A percentile compares a stretch with the other conserved stretches of the same genome.
Conservation (phyloP, 2,329 filamentous ascomycete genomes). For the Ophiostoma australiae region DNA sequence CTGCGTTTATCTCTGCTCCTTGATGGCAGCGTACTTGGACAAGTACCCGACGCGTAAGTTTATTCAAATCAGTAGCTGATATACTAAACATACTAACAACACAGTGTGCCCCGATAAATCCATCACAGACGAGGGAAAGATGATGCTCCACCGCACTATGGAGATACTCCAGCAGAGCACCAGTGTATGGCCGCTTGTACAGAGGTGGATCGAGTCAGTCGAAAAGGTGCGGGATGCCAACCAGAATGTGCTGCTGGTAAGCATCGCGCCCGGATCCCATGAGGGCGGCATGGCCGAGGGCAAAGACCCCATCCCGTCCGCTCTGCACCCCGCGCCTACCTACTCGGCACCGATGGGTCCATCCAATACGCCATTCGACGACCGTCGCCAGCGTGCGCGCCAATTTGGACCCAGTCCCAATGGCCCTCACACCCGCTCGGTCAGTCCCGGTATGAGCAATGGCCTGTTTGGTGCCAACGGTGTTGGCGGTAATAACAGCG, state of each 20-base stretch:
- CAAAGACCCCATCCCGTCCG: slow-evolving; percentile 30
- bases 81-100: neutral
- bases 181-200: slow-evolving; percentile 47
- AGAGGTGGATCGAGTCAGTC: slow-evolving; percentile 45
- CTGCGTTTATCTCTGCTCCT: slow-evolving; percentile 48
- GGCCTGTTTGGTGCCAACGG: slow-evolving; percentile 9
- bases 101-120: slow-evolving; percentile 40
- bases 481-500: neutral
- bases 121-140: slow-evolving; percentile 39
- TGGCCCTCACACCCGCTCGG: slow-evolving; percentile 19
- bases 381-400: slow-evolving; percentile 23
- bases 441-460: slow-evolving; percentile 22
- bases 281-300: slow-evolving; percentile 49
- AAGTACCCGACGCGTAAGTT: slow-evolving; percentile 37
- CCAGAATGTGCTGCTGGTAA: slow-evolving; percentile 37
- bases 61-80: neutral
- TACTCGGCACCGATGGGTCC: slow-evolving; percentile 25
- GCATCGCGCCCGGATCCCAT: slow-evolving; percentile 26
- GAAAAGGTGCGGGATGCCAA: slow-evolving; percentile 42
- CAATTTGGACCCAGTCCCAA: slow-evolving; percentile 18
- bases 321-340: slow-evolving; percentile 26
- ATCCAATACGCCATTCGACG: slow-evolving; percentile 25
- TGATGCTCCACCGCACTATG: slow-evolving; percentile 43
- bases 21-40: slow-evolving; percentile 47
- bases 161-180: slow-evolving; percentile 44